phyloP scores from a whole-genome alignment of 495 filamentous ascomycete species.

The Wilcoxina mikolae region DNA sequence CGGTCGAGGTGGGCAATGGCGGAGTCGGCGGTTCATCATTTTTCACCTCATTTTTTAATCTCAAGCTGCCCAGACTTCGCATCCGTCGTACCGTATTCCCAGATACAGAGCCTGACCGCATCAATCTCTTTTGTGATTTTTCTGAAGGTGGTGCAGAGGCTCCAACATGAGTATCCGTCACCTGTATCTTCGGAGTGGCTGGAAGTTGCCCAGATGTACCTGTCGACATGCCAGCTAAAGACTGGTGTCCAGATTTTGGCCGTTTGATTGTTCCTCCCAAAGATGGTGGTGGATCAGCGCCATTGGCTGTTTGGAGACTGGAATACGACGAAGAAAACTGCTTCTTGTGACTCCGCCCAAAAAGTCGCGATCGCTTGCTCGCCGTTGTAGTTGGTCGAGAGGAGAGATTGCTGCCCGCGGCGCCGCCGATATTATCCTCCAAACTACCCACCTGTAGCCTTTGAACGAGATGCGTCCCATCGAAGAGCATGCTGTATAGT shows the following conservation, averaged over 20 bases:
- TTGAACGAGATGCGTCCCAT: constrained; percentile 19
- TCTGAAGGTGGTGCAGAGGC: constrained; percentile 9
- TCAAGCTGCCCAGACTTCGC: constrained; percentile 5
- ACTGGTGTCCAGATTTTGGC: constrained; percentile 25
- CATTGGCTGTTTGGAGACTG: constrained; percentile 20
- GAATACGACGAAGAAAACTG: constrained; percentile 22
- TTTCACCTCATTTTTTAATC: not conserved
- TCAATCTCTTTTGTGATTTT: constrained; percentile 11
- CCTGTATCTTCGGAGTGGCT: constrained; percentile 27
- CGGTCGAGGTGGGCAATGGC: constrained; percentile 4
- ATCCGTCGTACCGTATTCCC: constrained; percentile 24
- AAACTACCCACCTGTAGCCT: constrained; percentile 65
- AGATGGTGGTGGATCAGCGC: not conserved
- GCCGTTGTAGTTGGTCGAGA: constrained; percentile 13
- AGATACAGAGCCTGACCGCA: constrained; percentile 24
- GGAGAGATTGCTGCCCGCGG: constrained; percentile 29
- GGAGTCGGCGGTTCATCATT: constrained; percentile 2
- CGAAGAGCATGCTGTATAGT: constrained; percentile 69
- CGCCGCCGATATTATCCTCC: constrained; percentile 37
- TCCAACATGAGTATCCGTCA: constrained; percentile 25
- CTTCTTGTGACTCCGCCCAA: constrained; percentile 21
- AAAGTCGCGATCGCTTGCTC: constrained; percentile 23
- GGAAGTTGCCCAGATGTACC: constrained; percentile 10
- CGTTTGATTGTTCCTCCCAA: constrained; percentile 12
- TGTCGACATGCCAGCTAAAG: constrained; percentile 12